A percentile compares a stretch with the other conserved stretches of the same genome.
Conservation (phyloP, 2,329 filamentous ascomycete species). For the Microdochium paspali region DNA sequence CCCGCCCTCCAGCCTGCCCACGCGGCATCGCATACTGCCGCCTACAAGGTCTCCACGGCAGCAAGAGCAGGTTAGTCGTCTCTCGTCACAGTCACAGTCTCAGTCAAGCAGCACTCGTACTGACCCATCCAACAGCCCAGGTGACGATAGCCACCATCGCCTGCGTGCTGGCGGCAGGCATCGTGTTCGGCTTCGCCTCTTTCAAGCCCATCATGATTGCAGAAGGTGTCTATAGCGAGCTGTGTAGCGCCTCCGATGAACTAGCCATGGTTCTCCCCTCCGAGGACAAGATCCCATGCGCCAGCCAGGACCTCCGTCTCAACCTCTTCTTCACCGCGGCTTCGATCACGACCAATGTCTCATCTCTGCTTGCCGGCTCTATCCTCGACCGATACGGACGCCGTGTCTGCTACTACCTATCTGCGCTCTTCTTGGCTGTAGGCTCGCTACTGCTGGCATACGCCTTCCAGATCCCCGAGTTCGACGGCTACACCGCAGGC, state of each 20-base stretch:
- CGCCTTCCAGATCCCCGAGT: slow-evolving; percentile 38
- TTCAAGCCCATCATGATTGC: slow-evolving; percentile 52
- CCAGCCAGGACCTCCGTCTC: slow-evolving; percentile 38
- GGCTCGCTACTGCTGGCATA: slow-evolving; percentile 53
- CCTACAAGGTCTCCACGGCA: slow-evolving; percentile 18
- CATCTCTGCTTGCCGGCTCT: slow-evolving; percentile 56
- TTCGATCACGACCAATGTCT: slow-evolving; percentile 58
- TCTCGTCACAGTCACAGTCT: too few relatives aligned
- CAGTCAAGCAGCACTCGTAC: too few relatives aligned
- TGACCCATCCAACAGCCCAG: background rate
- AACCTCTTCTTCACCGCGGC: slow-evolving; percentile 66
- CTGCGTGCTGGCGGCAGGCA: slow-evolving; percentile 43
- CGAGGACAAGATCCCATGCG: slow-evolving; percentile 31
- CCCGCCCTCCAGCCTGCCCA: slow-evolving; percentile 16
- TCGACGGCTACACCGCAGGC: slow-evolving; percentile 51
- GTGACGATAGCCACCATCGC: background rate
- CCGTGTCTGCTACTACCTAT: slow-evolving; percentile 50
- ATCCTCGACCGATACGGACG: slow-evolving; percentile 60
- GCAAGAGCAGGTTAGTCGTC: slow-evolving; percentile 17
- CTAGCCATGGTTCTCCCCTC: slow-evolving; percentile 25
- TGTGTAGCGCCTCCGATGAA: slow-evolving; percentile 34
- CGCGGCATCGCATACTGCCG: slow-evolving; percentile 16
- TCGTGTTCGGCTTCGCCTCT: slow-evolving; percentile 56
- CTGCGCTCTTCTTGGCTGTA: slow-evolving; percentile 44
- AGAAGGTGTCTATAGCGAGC: slow-evolving; percentile 45